Evolutionary conservation across 2,329 filamentous ascomycete genomes (phyloP), one percentile per base, ranked within the genome.

Genomic region (Arthroderma sp.): DNA sequence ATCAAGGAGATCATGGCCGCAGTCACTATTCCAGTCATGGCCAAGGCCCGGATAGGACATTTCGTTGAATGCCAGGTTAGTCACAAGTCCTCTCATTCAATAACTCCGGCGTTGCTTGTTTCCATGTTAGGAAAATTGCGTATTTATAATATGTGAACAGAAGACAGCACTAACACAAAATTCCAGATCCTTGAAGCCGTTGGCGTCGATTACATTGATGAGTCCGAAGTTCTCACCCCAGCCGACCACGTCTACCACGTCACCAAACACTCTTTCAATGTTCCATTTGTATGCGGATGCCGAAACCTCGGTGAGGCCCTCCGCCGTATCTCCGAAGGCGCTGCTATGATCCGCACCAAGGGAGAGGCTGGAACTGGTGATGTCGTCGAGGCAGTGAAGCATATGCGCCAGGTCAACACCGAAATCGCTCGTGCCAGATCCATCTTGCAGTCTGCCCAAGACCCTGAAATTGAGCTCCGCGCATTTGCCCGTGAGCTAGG

Each of bases 281-380:
- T 86, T 19, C 93, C 93, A 55, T 98, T 97, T 69, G 93, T 98
- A 59, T 97, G 93, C 74, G 93, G 93, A 57, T 97, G 93, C 80
- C 82, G 91, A 61, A 91, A 95, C 78, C 79, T 97, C 11, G 90
- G 90, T 61, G 93, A 98, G 78, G 93, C 93, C 15, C 82, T 98
- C 57, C 81, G 93, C 61, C 82, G 93, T 61, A 90, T 98, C 68
- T 82, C 83, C 61, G 93, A 97, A 77, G 93, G 93, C 62, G 93
- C 93, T 8, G 91, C 91, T 67, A 97, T 98, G 91, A 96, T 98
- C 75, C 85, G 93, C 66, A 98, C 93, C 63, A 98, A 97, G 79
- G 93, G 93, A 63, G 93, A 98, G 77, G 93, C 93, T 38, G 93
- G 93, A 61, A 97, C 93, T 0, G 93, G 93, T 61, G 93, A 98